Conservation (phyloP, 73 alveolate genomes). For the Tetrahymena elliotti region DNA sequence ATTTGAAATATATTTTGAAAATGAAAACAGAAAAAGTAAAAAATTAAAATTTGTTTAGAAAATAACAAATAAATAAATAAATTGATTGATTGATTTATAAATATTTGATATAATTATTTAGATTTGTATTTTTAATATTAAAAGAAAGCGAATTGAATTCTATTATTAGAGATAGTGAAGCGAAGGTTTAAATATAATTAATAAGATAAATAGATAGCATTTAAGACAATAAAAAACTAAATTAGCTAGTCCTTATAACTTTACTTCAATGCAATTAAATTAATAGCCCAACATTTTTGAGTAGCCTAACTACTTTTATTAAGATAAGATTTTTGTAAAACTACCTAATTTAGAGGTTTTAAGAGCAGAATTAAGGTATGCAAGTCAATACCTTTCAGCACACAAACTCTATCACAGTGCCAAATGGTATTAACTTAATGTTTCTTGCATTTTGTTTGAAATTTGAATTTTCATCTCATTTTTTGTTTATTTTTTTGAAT, state of each 20-base stretch:
- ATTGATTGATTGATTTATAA: no score
- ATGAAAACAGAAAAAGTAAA: not conserved
- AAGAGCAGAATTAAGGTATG: slow-evolving; percentile 65
- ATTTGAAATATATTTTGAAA: not conserved
- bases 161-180: not conserved
- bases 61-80: not conserved
- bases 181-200: not conserved
- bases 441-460: not conserved
- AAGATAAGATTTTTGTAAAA: slow-evolving; percentile 9
- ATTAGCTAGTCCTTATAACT: not conserved
- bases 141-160: not conserved
- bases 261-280: not conserved
- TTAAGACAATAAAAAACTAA: not conserved
- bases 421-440: slow-evolving; percentile 55
- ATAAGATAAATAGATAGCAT: not conserved
- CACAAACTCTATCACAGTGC: slow-evolving; percentile 71
- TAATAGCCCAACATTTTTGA: not conserved
- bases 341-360: slow-evolving; percentile 24
- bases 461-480: slow-evolving; percentile 12
- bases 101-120: not conserved
- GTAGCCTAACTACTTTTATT: not conserved
- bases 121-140: not conserved
- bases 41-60: not conserved
- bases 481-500: not conserved
- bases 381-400: slow-evolving; percentile 57